Base-by-base conservation (phyloP, 257 asterid genomes). In the Solanum phureja region DNA sequence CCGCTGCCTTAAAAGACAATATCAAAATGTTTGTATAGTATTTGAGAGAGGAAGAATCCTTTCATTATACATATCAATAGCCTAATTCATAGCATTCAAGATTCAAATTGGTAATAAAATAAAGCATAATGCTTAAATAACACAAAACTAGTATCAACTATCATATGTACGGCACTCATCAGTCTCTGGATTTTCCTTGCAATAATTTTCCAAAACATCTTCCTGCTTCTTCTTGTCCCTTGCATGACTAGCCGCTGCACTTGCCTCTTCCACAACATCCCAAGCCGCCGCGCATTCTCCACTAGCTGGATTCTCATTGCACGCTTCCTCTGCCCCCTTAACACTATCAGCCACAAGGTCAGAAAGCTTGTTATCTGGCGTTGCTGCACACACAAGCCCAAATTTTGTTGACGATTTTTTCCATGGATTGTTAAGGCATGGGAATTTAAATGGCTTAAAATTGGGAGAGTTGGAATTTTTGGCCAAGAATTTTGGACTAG, bases 251-350 rank as follows among this genome's bases (percentile, higher is more conserved):
- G 95, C 98, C 16, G 99, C 99, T 29, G 99, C 99, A 86, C 99
- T 95, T 91, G 96, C 96, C 95, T 97, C 99, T 97, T 97, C 99
- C 93, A 97, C 99, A 91, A 92, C 99, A 87, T 97, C 99, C 99
- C 99, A 97, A 21, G 98, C 98, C 33, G 99, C 99, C 60, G 92
- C 98, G 91, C 99, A 97, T 94, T 97, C 98, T 21, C 98, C 98
- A 91, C 95, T 91, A 3, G 69, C 92, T 1, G 98, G 95, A 79
- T 95, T 91, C 2, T 87, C 96, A 56, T 91, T 56, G 91, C 98
- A 95, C 2, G 98, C 82, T 84, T 95, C 98, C 92, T 94, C 90
- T 7, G 99, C 98, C 4, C 82, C 86, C 90, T 97, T 95, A 71
- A 97, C 92, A 94, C 99, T 95, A 90, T 95, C 96, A 87, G 93